Evolutionary conservation across 768 basidiomycete genomes (phyloP).

Genomic region (Pleurotus pulmonarius): DNA sequence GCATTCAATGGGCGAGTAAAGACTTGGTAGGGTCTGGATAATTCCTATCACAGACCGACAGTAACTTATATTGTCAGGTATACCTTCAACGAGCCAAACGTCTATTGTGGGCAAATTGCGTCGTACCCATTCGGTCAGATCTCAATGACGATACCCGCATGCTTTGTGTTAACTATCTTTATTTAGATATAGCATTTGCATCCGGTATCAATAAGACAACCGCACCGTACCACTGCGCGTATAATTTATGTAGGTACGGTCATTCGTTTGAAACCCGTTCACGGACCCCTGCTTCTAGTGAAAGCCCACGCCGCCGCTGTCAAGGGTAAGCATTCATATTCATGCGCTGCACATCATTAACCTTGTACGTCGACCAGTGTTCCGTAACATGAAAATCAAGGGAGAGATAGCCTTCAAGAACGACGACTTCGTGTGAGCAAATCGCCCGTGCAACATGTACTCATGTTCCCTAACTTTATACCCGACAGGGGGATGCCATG

Average conservation of each 20-base stretch:
- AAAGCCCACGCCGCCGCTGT: slow-evolving; percentile 49
- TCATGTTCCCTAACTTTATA: too few species aligned
- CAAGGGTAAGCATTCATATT: slow-evolving; percentile 27
- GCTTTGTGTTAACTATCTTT: background rate
- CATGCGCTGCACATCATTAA: background rate
- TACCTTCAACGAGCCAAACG: slow-evolving; percentile 51
- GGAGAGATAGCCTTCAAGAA: slow-evolving; percentile 56
- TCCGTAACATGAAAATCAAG: slow-evolving; percentile 41
- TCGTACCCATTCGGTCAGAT: slow-evolving; percentile 39
- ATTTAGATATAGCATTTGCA: slow-evolving; percentile 34
- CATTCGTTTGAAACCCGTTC: background rate
- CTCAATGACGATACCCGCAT: background rate
- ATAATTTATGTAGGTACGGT: slow-evolving; percentile 33
- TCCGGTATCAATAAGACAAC: slow-evolving; percentile 37
- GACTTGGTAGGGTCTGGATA: slow-evolving; percentile 30
- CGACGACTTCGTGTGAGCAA: slow-evolving; percentile 42
- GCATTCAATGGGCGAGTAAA: slow-evolving; percentile 45
- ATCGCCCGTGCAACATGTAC: too few species aligned
- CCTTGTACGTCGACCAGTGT: slow-evolving; percentile 22
- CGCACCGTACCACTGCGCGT: slow-evolving; percentile 42
- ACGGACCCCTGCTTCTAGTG: slow-evolving; percentile 19
- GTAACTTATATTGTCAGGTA: slow-evolving; percentile 24
- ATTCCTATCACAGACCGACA: background rate
- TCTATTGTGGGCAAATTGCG: slow-evolving; percentile 33
- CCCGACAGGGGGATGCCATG: slow-evolving; percentile 38